Percentiles rank a stretch among this genome's conserved stretches.
Conservation (phyloP, 1,139 yeast genomes). For the Candida neerlandica region DNA sequence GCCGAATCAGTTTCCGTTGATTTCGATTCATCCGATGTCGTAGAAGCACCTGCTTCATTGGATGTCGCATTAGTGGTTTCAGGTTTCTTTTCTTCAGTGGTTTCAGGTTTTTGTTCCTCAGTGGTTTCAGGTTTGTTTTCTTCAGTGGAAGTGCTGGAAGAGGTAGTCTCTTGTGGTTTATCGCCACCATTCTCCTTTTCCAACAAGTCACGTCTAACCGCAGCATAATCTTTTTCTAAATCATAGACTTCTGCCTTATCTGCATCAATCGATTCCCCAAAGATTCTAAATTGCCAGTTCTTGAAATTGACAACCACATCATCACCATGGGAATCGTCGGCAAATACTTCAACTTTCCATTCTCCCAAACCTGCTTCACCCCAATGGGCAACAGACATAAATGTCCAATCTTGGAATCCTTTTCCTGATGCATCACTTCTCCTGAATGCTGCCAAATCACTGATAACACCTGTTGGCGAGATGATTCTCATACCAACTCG, state of each 20-base stretch:
- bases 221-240: slow-evolving; percentile 44
- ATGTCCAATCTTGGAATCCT: slow-evolving; percentile 85
- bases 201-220: slow-evolving; percentile 35
- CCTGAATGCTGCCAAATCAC: slow-evolving; percentile 78
- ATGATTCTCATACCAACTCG: slow-evolving; percentile 61
- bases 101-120: not conserved
- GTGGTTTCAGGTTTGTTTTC: slow-evolving; percentile 4
- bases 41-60: slow-evolving; percentile 4
- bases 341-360: slow-evolving; percentile 72
- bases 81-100: not conserved
- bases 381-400: slow-evolving; percentile 99
- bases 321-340: slow-evolving; percentile 21
- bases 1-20: slow-evolving; percentile 9
- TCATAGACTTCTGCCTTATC: slow-evolving; percentile 54
- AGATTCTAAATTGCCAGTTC: slow-evolving; percentile 77
- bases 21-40: slow-evolving; percentile 1
- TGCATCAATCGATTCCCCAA: slow-evolving; percentile 77
- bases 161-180: slow-evolving; percentile 3
- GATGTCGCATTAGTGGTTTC: slow-evolving; percentile 2
- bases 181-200: slow-evolving; percentile 13
- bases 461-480: slow-evolving; percentile 76
- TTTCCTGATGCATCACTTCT: slow-evolving; percentile 52
- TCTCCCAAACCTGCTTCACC: slow-evolving; percentile 83
- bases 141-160: no score
- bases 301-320: slow-evolving; percentile 49